Conservation (phyloP, 768 basidiomycete species). For the Tulasnella sp. region DNA sequence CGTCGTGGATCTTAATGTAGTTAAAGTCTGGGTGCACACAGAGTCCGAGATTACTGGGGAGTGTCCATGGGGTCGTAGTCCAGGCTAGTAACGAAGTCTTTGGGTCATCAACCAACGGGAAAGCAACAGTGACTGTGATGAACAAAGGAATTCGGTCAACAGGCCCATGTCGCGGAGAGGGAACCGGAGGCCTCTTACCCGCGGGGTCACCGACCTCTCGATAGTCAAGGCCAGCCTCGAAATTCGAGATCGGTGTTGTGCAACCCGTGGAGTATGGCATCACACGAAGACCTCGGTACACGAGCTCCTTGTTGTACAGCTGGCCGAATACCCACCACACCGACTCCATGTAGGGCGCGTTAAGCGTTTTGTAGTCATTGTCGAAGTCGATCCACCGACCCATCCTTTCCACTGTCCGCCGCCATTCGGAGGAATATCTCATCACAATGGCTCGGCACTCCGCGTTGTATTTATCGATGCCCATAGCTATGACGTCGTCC, state of each 20-base stretch:
- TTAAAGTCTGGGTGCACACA: conserved; percentile 95
- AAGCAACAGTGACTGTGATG: conserved; percentile 69
- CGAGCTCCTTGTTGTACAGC: conserved; percentile 83
- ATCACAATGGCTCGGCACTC: conserved; percentile 96
- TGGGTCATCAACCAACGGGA: conserved; percentile 89
- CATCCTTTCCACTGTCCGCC: conserved; percentile 90
- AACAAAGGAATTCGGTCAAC: conserved; percentile 3
- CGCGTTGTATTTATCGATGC: conserved; percentile 94
- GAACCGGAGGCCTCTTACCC: conserved; percentile 35
- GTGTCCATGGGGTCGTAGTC: conserved; percentile 99
- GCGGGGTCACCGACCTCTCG: conserved; percentile 91
- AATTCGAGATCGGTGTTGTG: conserved; percentile 93
- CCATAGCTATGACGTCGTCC: conserved; percentile 88
- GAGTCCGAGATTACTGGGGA: conserved; percentile 88
- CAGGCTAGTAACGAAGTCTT: conserved; percentile 84
- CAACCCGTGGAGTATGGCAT: conserved; percentile 98
- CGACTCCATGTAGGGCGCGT: conserved; percentile 88
- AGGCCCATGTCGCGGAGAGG: background rate
- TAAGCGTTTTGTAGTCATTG: conserved; percentile 97
- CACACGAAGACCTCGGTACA: conserved; percentile 86
- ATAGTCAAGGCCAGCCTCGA: conserved; percentile 89
- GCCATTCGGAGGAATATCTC: conserved; percentile 93
- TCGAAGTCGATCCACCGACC: conserved; percentile 99
- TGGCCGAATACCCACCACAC: conserved; percentile 99
- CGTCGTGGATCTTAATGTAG: conserved; percentile 94